Percentiles rank a stretch among this genome's conserved stretches.
Evolutionary conservation across 257 asterid genomes (phyloP).

Genomic region (Anisodus tanguticus): DNA sequence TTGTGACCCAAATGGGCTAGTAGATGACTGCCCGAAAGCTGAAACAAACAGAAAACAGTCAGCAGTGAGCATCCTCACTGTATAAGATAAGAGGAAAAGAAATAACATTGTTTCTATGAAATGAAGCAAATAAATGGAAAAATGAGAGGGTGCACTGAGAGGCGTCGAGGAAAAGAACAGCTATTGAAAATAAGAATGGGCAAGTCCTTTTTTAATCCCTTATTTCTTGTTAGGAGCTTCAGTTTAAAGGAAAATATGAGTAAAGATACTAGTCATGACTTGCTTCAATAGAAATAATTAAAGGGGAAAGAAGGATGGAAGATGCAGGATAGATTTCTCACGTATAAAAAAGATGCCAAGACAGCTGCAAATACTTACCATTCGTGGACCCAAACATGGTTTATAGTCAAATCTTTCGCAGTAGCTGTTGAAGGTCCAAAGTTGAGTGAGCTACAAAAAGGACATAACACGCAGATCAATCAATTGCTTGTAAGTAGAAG

Average conservation of each 20-base stretch:
- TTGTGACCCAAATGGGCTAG: constrained; percentile 94
- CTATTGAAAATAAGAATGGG: background rate
- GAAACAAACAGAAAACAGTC: constrained; percentile 33
- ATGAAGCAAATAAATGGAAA: constrained; percentile 1
- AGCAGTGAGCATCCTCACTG: constrained; percentile 12
- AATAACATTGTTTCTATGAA: background rate
- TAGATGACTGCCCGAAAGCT: constrained; percentile 98
- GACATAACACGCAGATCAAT: background rate
- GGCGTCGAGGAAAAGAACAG: background rate
- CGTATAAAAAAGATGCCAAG: background rate
- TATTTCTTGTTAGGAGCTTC: constrained; percentile 12
- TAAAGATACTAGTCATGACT: background rate
- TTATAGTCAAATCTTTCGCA: constrained; percentile 22
- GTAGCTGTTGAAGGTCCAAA: constrained; percentile 19
- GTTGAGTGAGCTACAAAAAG: background rate
- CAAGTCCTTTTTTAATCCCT: background rate
- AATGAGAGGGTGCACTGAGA: background rate
- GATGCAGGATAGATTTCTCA: background rate
- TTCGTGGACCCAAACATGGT: constrained; percentile 31
- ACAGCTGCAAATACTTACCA: constrained; percentile 21
- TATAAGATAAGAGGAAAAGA: background rate
- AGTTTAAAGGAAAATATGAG: background rate
- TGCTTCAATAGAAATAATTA: background rate
- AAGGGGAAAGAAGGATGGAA: background rate
- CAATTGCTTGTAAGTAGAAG: background rate